Evolutionary conservation across 768 basidiomycete species (phyloP).

Genomic region (Termitomyces sp.): DNA sequence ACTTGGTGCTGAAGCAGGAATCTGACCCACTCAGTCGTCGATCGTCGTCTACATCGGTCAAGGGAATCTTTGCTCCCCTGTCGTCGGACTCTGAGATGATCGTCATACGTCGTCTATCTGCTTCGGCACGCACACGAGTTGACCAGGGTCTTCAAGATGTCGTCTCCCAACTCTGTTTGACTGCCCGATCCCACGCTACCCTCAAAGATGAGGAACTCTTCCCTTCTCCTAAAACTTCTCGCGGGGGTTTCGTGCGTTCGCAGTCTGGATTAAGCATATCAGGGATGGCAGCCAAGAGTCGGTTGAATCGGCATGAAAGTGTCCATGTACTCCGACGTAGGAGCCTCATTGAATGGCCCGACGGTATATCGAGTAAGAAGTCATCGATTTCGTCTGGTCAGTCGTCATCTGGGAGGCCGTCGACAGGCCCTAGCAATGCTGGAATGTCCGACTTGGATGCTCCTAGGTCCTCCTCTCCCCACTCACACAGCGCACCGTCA

Average conservation of each 20-base stretch:
- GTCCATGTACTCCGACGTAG: slow-evolving; percentile 58
- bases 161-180: slow-evolving; percentile 65
- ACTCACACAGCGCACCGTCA: slow-evolving; percentile 24
- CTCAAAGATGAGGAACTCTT: slow-evolving; percentile 61
- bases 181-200: slow-evolving; percentile 61
- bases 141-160: slow-evolving; percentile 80
- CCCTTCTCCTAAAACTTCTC: slow-evolving; percentile 40
- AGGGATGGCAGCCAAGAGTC: slow-evolving; percentile 57
- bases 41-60: slow-evolving; percentile 60
- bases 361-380: slow-evolving; percentile 17
- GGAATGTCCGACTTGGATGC: slow-evolving; percentile 23
- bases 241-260: slow-evolving; percentile 44
- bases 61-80: slow-evolving; percentile 49
- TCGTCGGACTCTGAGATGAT: slow-evolving; percentile 51
- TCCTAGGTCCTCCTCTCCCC: slow-evolving; percentile 11
- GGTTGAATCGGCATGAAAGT: slow-evolving; percentile 64
- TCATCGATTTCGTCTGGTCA: slow-evolving; percentile 18
- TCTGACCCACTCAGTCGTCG: slow-evolving; percentile 40
- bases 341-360: slow-evolving; percentile 35
- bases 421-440: slow-evolving; percentile 30
- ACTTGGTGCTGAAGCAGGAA: slow-evolving; percentile 14
- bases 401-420: slow-evolving; percentile 21
- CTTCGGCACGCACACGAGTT: slow-evolving; percentile 59
- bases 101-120: slow-evolving; percentile 62
- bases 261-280: slow-evolving; percentile 57